Evolutionary conservation across 176 grass and related monocot species (phyloP).

Genomic region (Avena atlantica): DNA sequence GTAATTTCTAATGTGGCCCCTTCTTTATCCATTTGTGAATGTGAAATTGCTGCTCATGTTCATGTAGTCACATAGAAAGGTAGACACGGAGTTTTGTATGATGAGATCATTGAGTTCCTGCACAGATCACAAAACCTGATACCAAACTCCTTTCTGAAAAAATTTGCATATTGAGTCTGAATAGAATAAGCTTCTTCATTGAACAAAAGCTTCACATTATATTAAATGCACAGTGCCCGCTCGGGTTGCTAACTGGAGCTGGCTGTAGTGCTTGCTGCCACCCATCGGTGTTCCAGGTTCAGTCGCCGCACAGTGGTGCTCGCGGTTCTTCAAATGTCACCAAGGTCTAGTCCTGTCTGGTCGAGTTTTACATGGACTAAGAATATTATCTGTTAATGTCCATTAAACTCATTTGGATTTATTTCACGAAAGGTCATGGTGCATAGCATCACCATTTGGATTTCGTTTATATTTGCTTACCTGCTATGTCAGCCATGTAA

Average conservation of each 20-base stretch:
- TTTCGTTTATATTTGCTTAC: slow-evolving; percentile 1
- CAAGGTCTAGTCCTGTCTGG: neutral
- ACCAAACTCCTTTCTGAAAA: slow-evolving; percentile 6
- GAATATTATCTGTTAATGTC: slow-evolving; percentile 24
- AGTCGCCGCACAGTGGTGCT: neutral
- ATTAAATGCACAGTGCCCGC: neutral
- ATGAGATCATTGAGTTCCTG: neutral
- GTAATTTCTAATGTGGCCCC: slow-evolving; percentile 14
- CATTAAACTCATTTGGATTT: neutral
- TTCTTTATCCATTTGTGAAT: slow-evolving; percentile 8
- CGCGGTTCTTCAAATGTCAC: neutral
- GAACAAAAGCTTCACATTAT: slow-evolving; percentile 2
- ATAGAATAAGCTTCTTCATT: slow-evolving; percentile 10
- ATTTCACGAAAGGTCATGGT: neutral
- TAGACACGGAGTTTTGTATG: neutral
- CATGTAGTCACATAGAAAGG: neutral
- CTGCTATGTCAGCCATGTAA: neutral
- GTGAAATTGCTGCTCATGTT: slow-evolving; percentile 25
- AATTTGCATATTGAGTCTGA: neutral
- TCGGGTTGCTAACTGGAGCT: neutral
- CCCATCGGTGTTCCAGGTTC: neutral
- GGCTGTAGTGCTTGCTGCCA: neutral
- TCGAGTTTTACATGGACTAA: slow-evolving; percentile 3
- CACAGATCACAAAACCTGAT: slow-evolving; percentile 10
- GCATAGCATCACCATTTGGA: neutral